A percentile compares a stretch with the other conserved stretches of the same genome.
Evolutionary conservation across 495 filamentous ascomycete species (phyloP).

Genomic region (Talaromyces proteolyticus): DNA sequence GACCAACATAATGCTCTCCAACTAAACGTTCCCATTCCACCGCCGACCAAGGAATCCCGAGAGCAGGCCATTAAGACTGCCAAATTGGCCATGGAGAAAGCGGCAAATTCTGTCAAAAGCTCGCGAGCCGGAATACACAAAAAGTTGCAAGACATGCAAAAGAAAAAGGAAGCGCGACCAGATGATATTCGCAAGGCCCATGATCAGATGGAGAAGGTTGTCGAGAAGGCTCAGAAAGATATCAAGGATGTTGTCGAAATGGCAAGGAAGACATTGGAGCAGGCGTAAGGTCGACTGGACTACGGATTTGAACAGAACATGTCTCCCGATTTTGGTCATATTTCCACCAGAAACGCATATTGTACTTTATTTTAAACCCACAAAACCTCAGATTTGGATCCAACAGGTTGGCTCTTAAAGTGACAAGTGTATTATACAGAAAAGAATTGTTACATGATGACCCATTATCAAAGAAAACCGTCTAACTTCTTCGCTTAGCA

Average conservation of each 20-base stretch:
- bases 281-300: no score
- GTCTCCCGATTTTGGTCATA: no score
- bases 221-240: conserved; percentile 61
- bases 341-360: no score
- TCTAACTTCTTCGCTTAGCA: conserved; percentile 12
- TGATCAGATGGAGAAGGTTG: conserved; percentile 67
- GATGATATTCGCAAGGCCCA: conserved; percentile 65
- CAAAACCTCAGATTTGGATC: no score
- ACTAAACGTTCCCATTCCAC: conserved; percentile 66
- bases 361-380: no score
- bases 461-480: neutral
- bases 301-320: no score
- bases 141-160: conserved; percentile 54
- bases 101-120: conserved; percentile 46
- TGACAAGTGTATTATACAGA: conserved; percentile 16
- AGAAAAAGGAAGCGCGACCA: conserved; percentile 47
- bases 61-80: conserved; percentile 48
- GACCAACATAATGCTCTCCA: conserved; percentile 63
- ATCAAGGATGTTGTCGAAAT: conserved; percentile 65
- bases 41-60: conserved; percentile 55
- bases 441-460: conserved; percentile 7
- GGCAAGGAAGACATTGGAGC: conserved; percentile 53
- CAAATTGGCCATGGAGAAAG: conserved; percentile 54
- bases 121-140: conserved; percentile 57
- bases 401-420: no score